phyloP scores from a whole-genome alignment of 805 yeast species.

The Candida sakaeoensis region DNA sequence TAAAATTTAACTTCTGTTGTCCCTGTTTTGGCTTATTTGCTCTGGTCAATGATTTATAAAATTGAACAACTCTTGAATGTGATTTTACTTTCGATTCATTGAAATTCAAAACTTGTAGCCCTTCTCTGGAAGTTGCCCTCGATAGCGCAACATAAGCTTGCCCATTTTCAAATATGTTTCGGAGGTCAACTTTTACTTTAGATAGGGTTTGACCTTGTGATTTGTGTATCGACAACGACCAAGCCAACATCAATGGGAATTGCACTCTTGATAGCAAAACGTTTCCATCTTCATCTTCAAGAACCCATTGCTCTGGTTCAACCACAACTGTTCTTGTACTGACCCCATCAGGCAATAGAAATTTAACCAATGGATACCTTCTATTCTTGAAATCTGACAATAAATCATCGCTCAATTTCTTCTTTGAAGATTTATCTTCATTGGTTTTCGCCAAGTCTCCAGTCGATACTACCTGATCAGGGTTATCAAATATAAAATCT shows the following conservation, averaged over 20 bases:
- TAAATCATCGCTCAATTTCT: slow-evolving; percentile 48
- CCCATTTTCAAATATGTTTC: slow-evolving; percentile 79
- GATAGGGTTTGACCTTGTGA: slow-evolving; percentile 86
- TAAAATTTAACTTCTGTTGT: slow-evolving; percentile 6
- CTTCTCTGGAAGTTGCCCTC: slow-evolving; percentile 79
- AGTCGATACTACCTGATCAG: slow-evolving; percentile 1
- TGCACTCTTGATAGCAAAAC: slow-evolving; percentile 73
- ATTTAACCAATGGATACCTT: slow-evolving; percentile 72
- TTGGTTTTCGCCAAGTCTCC: background rate
- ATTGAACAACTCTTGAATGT: slow-evolving; percentile 64
- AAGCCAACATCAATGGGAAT: slow-evolving; percentile 85
- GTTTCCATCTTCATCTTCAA: slow-evolving; percentile 69
- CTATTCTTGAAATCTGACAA: slow-evolving; percentile 44
- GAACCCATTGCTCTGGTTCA: slow-evolving; percentile 76
- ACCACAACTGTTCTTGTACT: slow-evolving; percentile 69
- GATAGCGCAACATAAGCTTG: slow-evolving; percentile 96
- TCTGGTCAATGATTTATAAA: slow-evolving; percentile 50
- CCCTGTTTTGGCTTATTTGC: background rate
- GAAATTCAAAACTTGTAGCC: slow-evolving; percentile 79
- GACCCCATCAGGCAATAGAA: slow-evolving; percentile 65
- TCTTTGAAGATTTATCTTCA: slow-evolving; percentile 25
- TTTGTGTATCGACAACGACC: slow-evolving; percentile 95
- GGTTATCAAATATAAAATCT: slow-evolving; percentile 16
- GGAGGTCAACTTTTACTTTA: slow-evolving; percentile 86
- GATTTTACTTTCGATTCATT: slow-evolving; percentile 59